Base-by-base conservation (phyloP, 2,329 filamentous ascomycete species). In the Mycosphaerelloides madeirae region DNA sequence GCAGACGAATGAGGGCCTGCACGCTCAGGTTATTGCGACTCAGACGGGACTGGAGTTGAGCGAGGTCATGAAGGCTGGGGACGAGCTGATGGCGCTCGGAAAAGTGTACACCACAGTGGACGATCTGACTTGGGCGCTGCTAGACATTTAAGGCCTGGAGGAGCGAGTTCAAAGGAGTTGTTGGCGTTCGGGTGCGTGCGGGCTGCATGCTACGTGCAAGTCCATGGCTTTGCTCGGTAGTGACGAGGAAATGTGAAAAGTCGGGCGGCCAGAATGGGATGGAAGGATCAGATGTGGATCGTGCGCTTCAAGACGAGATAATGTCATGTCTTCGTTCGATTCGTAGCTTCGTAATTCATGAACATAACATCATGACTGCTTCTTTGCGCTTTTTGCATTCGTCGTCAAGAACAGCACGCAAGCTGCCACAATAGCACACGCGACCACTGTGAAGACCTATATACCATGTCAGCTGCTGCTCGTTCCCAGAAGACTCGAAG, bases 61-160 rank as follows among this genome's bases (percentile, higher is more conserved):
- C 19, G 87, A 94, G 35, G 85, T 93, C 12, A 71, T 83, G 56
- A 79, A 77, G 41, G 90, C 82, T n/a, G 81, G 85, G 8, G 87
- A 95, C 57, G 89, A 97, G 68, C 68, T 98, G 60, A 67, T 88
- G 33, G 74, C 74, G 2, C 69, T 79, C 43, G 87, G 89, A 22
- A 63, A 87, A 57, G 87, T 95, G 53, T 98, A 88, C 69, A 87
- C 88, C 20, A 98, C 94, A 8, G 78, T 95, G 44, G 89, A 97
- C 68, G 91, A 97, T 60, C 78, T 87, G 67, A 97, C 91, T 1
- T 97, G 87, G 84, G 87, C 88, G 33, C 73, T 95, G 52, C 72
- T 96, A 49, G 87, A 94, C 47, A 79, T 76, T 51, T 83, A 65
- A 40, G 5, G 16, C 16, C 5, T 6, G 31, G 29, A 14, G 5